Base-by-base conservation (phyloP, 202 grass and related monocot genomes). In the Sporobolus alterniflorus region DNA sequence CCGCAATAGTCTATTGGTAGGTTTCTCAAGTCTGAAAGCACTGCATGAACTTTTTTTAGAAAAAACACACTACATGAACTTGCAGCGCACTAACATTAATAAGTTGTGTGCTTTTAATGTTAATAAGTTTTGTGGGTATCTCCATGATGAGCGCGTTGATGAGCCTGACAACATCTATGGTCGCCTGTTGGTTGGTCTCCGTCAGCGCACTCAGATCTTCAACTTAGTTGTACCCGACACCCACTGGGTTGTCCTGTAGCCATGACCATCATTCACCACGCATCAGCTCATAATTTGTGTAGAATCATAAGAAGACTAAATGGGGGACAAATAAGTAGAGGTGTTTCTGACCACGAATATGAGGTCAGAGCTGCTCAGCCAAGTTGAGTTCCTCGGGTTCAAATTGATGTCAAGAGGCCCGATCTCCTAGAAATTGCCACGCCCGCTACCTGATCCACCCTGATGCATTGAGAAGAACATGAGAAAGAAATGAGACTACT, bases 341-440 rank as follows among this genome's bases (percentile, higher is more conserved):
- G 1, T 52, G 7, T 21, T 41, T 34, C 28, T 18, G 14, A 92
- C 90, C 75, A 92, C 83, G 59, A 92, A 92, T 18, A 92, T 86
- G 34, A 92, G 83, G 62, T 92, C 83, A 21, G 68, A 78, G 34
- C 67, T 76, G 10, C 80, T 78, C 11, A 92, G 79, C 90, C 90
- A 92, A 22, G 90, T 92, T 43, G 69, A 83, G 41, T 80, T 67
- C 41, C 90, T 56, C 21, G 79, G 83, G 39, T 86, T 81, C 28
- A 92, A 73, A 71, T 89, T 71, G 22, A 64, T 56, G 44, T 92
- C 82, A 41, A 86, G 67, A 0, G 86, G 86, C 26, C 90, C 86
- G 14, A 92, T 86, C 84, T 92, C 90, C 46, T 71, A 49, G 60
- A 92, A 92, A 32, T 92, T 92, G 13, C 90, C 90, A 6, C 85